Conservation (phyloP, 179 eudicot species). For the Heliamphora ciliata region DNA sequence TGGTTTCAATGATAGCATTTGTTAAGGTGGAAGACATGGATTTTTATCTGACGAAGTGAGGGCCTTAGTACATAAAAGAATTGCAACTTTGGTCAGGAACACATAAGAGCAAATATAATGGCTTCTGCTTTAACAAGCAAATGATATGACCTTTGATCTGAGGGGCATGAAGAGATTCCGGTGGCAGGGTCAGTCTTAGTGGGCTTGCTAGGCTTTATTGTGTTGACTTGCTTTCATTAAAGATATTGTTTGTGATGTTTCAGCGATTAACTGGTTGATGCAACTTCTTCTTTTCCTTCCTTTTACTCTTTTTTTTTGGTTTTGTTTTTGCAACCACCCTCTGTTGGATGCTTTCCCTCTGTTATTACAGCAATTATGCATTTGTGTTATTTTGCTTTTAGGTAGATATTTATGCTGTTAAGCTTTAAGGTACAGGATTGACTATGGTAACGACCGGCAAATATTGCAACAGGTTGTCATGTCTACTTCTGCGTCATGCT, state of each 20-base stretch:
- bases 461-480: not conserved
- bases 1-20: not conserved
- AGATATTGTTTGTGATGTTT: not conserved
- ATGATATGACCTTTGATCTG: slow-evolving; percentile 1
- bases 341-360: not conserved
- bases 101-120: not conserved
- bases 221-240: not conserved
- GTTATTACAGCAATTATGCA: not conserved
- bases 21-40: not conserved
- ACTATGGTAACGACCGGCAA: not conserved
- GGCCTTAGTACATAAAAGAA: not conserved
- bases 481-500: no score
- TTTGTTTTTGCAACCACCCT: not conserved
- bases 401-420: not conserved
- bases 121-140: not conserved
- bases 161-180: not conserved
- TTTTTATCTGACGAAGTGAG: not conserved
- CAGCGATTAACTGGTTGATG: not conserved
- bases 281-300: not conserved
- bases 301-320: no score
- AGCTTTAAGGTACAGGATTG: not conserved
- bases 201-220: not conserved
- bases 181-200: not conserved
- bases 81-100: not conserved
- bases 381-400: not conserved